Evolutionary conservation across 2,329 filamentous ascomycete genomes (phyloP), one percentile per base, ranked within the genome.

Genomic region (Hypoxylon sp.): DNA sequence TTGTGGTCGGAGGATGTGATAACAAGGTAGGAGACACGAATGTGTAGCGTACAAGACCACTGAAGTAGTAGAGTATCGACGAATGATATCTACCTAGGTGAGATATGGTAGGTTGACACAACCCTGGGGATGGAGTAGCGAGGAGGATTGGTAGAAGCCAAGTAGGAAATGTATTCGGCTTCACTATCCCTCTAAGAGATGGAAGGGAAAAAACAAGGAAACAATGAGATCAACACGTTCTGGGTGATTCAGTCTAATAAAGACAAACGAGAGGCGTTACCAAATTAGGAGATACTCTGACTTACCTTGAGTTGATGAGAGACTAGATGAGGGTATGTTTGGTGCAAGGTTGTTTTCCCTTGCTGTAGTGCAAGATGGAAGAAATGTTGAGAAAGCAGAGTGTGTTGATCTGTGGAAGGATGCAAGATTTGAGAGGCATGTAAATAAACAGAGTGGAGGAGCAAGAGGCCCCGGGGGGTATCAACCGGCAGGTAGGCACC

Each of bases 291-390:
- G 23, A 30, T 49, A 9, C 7, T 1, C 7, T 19, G 38, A 28
- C 45, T n/a, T 49, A 49, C 45, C 45, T 49, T 49, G 45, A 49
- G 23, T n/a, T 49, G 7, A 48, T 48, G 19, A 49, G 45, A 49
- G 45, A 28, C 23, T 43, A 21, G 38, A 43, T 19, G 38, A 21
- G 38, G 17, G 17, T 43, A 10, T 49, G 21, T 7, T 28, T 49
- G 21, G 45, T 49, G 17, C 38, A 21, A 43, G 38, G 38, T 7
- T 43, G 38, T 11, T n/a, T 43, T 10, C 38, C 19, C 38, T 21
- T 43, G 38, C 38, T 19, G 38, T n/a, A 21, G 38, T 17, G 17
- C n/a, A 19, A n/a, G 17, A 41, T 41, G 36, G 7, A n/a, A 17
- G 36, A 41, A n/a, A 21, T 17, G 17, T 17, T 19, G 17, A 43